These are phyloP conservation scores for Wallacemonas sp. DNA, from an alignment of 208 protist genomes.

Conservation along the genomic window DNA sequence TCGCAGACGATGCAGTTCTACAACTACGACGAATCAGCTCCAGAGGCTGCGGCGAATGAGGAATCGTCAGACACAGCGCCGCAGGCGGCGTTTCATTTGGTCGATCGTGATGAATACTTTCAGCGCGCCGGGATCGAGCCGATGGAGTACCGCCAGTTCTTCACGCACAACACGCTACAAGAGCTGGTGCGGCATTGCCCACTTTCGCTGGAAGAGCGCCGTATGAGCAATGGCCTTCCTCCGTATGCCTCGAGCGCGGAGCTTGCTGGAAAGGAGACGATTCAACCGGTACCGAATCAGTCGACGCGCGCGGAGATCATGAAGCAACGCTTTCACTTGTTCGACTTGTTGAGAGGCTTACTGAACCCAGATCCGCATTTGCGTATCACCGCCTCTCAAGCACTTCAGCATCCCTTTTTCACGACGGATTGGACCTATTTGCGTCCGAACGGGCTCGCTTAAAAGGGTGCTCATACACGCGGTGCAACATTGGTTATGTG, in stretches of 20 bases:
- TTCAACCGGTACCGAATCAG: slow-evolving; percentile 9
- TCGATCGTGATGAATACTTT: slow-evolving; percentile 34
- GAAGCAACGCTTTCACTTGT: slow-evolving; percentile 73
- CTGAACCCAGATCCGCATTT: slow-evolving; percentile 53
- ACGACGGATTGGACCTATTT: slow-evolving; percentile 45
- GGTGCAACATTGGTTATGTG: background rate
- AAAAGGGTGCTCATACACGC: background rate
- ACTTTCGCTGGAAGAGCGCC: slow-evolving; percentile 56
- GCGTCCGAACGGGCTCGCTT: slow-evolving; percentile 15
- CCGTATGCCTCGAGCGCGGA: slow-evolving; percentile 33
- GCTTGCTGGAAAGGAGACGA: background rate
- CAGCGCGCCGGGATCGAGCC: slow-evolving; percentile 13
- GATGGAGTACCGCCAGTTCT: slow-evolving; percentile 57
- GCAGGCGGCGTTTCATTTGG: slow-evolving; percentile 9
- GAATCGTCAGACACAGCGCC: no score
- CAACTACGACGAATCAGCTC: slow-evolving; percentile 1
- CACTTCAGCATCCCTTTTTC: slow-evolving; percentile 74
- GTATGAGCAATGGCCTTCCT: slow-evolving; percentile 48
- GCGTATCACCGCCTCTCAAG: slow-evolving; percentile 60
- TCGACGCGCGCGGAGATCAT: slow-evolving; percentile 52
- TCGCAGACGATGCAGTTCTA: slow-evolving; percentile 52
- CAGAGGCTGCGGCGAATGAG: background rate
- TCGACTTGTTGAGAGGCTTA: slow-evolving; percentile 63
- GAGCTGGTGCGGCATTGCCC: slow-evolving; percentile 72
- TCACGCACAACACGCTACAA: slow-evolving; percentile 63